Conservation (phyloP, 129 eudicot species). For the Erigeron canadensis region DNA sequence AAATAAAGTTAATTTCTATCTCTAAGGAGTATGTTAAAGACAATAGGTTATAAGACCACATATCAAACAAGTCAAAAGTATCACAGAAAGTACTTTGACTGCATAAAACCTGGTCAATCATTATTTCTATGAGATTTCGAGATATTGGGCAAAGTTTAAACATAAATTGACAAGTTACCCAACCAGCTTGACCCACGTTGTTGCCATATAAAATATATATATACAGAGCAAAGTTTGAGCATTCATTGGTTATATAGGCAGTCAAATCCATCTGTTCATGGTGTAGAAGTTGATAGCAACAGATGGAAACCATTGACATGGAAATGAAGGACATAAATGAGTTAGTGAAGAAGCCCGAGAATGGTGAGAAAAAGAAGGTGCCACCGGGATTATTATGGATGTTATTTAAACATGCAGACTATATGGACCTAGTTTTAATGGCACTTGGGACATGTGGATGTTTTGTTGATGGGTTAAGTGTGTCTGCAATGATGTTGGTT, state of each 20-base stretch:
- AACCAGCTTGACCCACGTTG: neutral
- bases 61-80: neutral
- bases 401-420: constrained; percentile 33
- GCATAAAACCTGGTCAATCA: neutral
- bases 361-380: constrained; percentile 13
- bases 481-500: constrained; percentile 35
- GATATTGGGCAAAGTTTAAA: neutral
- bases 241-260: constrained; percentile 14
- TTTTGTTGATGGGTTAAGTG: constrained; percentile 34
- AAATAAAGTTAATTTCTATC: no score
- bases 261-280: neutral
- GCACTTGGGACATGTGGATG: constrained; percentile 30
- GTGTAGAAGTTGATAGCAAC: neutral
- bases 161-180: neutral
- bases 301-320: constrained; percentile 12
- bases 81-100: neutral
- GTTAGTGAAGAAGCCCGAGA: neutral
- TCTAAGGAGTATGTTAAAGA: neutral
- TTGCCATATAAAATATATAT: neutral
- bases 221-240: neutral
- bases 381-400: constrained; percentile 23
- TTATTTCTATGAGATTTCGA: neutral
- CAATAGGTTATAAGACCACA: neutral
- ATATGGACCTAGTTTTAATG: constrained; percentile 29
- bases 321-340: constrained; percentile 2